These are phyloP conservation scores for Sclerotiophoma versabilis DNA, from an alignment of 2,329 filamentous ascomycete species.

Conservation along the genomic window DNA sequence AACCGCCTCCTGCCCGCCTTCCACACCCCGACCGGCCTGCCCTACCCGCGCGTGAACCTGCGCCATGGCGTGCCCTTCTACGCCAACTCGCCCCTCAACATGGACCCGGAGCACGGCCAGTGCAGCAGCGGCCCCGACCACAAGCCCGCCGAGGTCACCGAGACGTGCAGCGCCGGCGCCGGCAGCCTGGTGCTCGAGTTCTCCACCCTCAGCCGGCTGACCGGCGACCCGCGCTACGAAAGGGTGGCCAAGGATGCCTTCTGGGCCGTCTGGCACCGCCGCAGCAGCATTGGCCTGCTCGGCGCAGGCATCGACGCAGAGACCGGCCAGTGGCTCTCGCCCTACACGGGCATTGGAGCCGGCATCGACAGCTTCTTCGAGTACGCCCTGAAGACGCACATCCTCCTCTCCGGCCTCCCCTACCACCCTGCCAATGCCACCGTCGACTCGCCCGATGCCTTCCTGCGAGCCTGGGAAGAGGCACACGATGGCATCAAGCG, in stretches of 20 bases:
- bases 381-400: slow-evolving; percentile 93
- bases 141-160: slow-evolving; percentile 75
- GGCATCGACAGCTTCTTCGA: slow-evolving; percentile 99
- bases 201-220: slow-evolving; percentile 85
- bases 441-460: slow-evolving; percentile 74
- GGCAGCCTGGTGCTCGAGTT: slow-evolving; percentile 95
- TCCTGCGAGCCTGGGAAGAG: slow-evolving; percentile 82
- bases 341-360: slow-evolving; percentile 92
- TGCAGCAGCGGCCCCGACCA: slow-evolving; percentile 56
- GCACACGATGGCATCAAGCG: slow-evolving; percentile 87
- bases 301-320: slow-evolving; percentile 94
- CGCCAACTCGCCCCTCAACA: slow-evolving; percentile 79
- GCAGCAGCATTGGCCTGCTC: slow-evolving; percentile 85
- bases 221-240: slow-evolving; percentile 87
- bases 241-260: slow-evolving; percentile 89
- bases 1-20: slow-evolving; percentile 89
- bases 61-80: slow-evolving; percentile 93
- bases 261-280: slow-evolving; percentile 92
- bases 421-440: slow-evolving; percentile 59
- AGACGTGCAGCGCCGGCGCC: slow-evolving; percentile 96
- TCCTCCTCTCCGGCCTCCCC: slow-evolving; percentile 78
- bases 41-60: slow-evolving; percentile 93
- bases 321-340: slow-evolving; percentile 84
- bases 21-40: slow-evolving; percentile 87
- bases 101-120: slow-evolving; percentile 57